Conservation (phyloP, 2,329 filamentous ascomycete species). For the Alternaria alternata region DNA sequence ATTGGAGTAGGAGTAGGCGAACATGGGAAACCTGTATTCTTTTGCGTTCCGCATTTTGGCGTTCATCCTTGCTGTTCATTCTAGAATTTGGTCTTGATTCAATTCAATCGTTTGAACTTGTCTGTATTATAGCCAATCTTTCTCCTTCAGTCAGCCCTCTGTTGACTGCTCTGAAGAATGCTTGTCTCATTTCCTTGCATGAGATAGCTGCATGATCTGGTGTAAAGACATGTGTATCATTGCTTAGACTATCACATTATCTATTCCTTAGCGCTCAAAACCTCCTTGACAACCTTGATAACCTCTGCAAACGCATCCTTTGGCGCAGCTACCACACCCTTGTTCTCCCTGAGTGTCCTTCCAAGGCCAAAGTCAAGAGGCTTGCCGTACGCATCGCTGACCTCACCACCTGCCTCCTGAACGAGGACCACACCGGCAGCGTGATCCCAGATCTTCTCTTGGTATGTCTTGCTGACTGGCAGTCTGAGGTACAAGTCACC, state of each 20-base stretch:
- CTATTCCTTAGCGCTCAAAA: slow-evolving; percentile 61
- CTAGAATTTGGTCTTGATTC: background rate
- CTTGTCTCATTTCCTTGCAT: too few species aligned
- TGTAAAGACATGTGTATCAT: too few species aligned
- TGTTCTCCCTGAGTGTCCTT: slow-evolving; percentile 86
- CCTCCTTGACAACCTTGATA: slow-evolving; percentile 81
- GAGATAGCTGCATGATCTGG: too few species aligned
- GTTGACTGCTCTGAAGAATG: too few species aligned
- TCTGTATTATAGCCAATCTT: background rate
- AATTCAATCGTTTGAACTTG: background rate
- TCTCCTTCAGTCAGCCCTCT: background rate
- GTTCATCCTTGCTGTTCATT: background rate
- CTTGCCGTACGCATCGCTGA: slow-evolving; percentile 88
- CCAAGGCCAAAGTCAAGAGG: slow-evolving; percentile 86
- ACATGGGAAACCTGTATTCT: background rate
- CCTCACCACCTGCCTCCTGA: slow-evolving; percentile 88
- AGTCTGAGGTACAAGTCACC: slow-evolving; percentile 94
- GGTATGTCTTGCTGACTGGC: slow-evolving; percentile 84
- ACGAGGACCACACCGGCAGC: slow-evolving; percentile 95
- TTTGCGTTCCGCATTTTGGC: background rate
- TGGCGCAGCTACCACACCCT: slow-evolving; percentile 90
- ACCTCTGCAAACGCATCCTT: slow-evolving; percentile 77
- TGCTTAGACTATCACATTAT: too few species aligned
- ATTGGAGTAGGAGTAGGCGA: background rate
- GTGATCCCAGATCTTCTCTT: slow-evolving; percentile 99